Evolutionary conservation across 2,329 filamentous ascomycete genomes (phyloP).

Genomic region (Cephalotrichum gorgonifer): DNA sequence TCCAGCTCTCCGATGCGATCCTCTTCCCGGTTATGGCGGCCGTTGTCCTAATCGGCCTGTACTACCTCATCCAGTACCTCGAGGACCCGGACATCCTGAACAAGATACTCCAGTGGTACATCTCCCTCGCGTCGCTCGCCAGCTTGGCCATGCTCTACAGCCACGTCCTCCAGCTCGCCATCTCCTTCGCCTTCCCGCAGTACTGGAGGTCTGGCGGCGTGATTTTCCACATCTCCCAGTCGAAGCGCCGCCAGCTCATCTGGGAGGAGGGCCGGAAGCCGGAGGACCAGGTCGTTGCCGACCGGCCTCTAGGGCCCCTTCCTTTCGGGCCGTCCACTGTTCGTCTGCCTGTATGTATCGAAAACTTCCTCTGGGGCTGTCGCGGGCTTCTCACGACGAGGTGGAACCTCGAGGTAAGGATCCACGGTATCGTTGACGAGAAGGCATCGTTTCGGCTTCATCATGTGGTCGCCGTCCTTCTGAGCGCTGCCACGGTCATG

Average conservation of each 20-base stretch:
- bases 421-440: conserved; percentile 37
- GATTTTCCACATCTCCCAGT: conserved; percentile 32
- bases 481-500: conserved; percentile 43
- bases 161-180: conserved; percentile 56
- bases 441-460: conserved; percentile 44
- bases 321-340: conserved; percentile 10
- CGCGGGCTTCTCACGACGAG: conserved; percentile 38
- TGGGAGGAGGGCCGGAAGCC: background rate
- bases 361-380: conserved; percentile 33
- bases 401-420: conserved; percentile 37
- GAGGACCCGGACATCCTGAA: conserved; percentile 74
- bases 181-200: conserved; percentile 62
- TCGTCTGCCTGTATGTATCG: background rate
- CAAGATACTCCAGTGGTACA: conserved; percentile 73
- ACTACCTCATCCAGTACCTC: conserved; percentile 83
- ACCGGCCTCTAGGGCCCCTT: conserved; percentile 13
- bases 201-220: conserved; percentile 45
- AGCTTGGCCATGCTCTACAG: conserved; percentile 64
- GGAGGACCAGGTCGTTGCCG: background rate
- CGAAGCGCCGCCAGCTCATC: conserved; percentile 7
- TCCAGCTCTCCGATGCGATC: conserved; percentile 66
- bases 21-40: conserved; percentile 75
- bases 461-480: conserved; percentile 42
- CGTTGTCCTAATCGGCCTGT: conserved; percentile 60
- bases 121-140: conserved; percentile 68